A percentile compares a stretch with the other conserved stretches of the same genome.
phyloP scores from a whole-genome alignment of 2,329 filamentous ascomycete species.

The Thermomyces lanuginosus region DNA sequence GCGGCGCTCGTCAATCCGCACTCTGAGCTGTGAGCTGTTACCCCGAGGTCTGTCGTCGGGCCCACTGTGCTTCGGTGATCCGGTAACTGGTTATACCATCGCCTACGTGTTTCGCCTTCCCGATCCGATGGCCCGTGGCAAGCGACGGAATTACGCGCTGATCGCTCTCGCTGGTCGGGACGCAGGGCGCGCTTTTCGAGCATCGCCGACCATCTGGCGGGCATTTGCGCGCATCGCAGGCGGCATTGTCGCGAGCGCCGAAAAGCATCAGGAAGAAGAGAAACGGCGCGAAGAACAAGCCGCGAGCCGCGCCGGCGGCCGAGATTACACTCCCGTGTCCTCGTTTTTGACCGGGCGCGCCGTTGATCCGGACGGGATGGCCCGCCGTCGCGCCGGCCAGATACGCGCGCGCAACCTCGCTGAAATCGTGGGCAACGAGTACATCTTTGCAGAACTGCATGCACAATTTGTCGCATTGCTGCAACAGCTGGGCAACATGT shows the following conservation, averaged over 20 bases:
- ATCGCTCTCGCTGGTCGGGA: conserved; percentile 41
- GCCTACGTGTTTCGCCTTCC: conserved; percentile 44
- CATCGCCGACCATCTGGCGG: conserved; percentile 34
- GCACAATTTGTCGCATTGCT: conserved; percentile 37
- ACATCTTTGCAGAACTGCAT: conserved; percentile 43
- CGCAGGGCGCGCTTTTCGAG: conserved; percentile 29
- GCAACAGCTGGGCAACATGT: conserved; percentile 30
- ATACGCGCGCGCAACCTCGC: conserved; percentile 40
- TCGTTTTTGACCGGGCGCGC: conserved; percentile 42
- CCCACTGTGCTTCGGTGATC: conserved; percentile 42
- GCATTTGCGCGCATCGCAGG: conserved; percentile 39
- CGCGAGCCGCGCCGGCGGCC: conserved; percentile 12
- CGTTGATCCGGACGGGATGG: conserved; percentile 40
- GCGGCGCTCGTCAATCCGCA: conserved; percentile 41
- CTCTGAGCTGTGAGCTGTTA: conserved; percentile 40
- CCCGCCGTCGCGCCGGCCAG: conserved; percentile 35
- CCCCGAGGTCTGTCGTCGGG: conserved; percentile 41
- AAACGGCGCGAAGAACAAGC: conserved; percentile 25
- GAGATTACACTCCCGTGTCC: conserved; percentile 39
- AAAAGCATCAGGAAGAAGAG: conserved; percentile 29
- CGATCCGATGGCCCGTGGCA: conserved; percentile 41
- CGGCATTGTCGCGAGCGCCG: conserved; percentile 33
- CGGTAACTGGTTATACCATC: conserved; percentile 40
- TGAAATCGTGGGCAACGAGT: conserved; percentile 42
- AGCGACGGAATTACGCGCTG: conserved; percentile 40